phyloP scores from a whole-genome alignment of 441 rosid genomes.

The Daphne laureola region DNA sequence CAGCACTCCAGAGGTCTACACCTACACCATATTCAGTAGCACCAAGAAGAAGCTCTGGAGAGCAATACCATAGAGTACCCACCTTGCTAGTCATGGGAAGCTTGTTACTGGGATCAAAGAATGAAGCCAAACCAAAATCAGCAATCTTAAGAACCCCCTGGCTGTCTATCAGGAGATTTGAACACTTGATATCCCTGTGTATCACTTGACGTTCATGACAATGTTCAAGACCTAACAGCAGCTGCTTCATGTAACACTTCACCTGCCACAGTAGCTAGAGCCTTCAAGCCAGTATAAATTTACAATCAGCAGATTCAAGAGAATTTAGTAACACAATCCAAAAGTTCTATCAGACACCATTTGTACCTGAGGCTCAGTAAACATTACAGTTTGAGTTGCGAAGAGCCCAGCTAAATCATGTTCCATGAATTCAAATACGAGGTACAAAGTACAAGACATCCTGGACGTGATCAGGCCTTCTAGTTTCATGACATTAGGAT shows the following conservation, averaged over 20 bases:
- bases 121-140: conserved; percentile 54
- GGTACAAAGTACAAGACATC: conserved; percentile 46
- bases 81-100: conserved; percentile 52
- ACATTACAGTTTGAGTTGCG: conserved; percentile 37
- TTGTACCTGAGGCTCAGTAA: conserved; percentile 39
- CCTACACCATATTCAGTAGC: conserved; percentile 53
- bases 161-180: conserved; percentile 40
- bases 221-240: conserved; percentile 48
- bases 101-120: conserved; percentile 36
- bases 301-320: background rate
- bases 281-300: background rate
- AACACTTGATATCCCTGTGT: conserved; percentile 53
- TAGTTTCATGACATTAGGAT: conserved; percentile 45
- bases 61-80: conserved; percentile 56
- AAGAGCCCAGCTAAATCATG: conserved; percentile 55
- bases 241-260: conserved; percentile 50
- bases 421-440: conserved; percentile 48
- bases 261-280: conserved; percentile 23
- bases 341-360: background rate
- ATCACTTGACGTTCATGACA: conserved; percentile 41
- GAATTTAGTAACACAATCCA: background rate
- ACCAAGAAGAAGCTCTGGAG: conserved; percentile 61
- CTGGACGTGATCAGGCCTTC: conserved; percentile 48
- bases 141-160: conserved; percentile 45
- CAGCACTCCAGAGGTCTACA: conserved; percentile 53